phyloP scores from a whole-genome alignment of 352 stramenopile species.

The Phytophthora pisi region DNA sequence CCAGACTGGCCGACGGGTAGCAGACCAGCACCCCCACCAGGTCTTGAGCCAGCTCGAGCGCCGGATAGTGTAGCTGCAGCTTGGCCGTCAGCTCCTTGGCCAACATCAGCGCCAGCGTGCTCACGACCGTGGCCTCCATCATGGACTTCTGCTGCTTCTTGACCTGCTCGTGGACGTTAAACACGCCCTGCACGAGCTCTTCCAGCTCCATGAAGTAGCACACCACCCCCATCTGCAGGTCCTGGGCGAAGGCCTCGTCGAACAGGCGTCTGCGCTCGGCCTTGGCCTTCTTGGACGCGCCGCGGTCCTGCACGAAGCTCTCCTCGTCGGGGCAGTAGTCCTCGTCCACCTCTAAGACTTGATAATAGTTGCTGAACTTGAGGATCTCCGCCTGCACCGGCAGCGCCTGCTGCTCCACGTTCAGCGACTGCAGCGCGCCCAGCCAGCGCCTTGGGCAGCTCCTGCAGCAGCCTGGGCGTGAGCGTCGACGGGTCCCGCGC shows the following conservation, averaged over 20 bases:
- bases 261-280: constrained; percentile 20
- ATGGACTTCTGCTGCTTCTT: constrained; percentile 35
- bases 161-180: constrained; percentile 27
- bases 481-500: constrained; percentile 8
- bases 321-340: constrained; percentile 14
- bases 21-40: background rate
- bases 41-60: constrained; percentile 16
- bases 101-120: constrained; percentile 28
- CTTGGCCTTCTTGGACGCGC: background rate
- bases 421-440: no score
- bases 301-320: background rate
- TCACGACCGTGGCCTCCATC: constrained; percentile 33
- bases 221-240: constrained; percentile 25
- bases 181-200: constrained; percentile 17
- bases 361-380: constrained; percentile 30
- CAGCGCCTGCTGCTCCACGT: constrained; percentile 2
- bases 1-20: no score
- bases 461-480: constrained; percentile 8
- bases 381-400: constrained; percentile 1
- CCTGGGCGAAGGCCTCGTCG: constrained; percentile 31
- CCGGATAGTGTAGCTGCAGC: constrained; percentile 30
- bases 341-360: constrained; percentile 13
- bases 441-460: constrained; percentile 17
- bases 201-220: constrained; percentile 36
- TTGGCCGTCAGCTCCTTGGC: constrained; percentile 8